Percentiles rank a stretch among this genome's conserved stretches.
These are phyloP conservation scores for Hippophae tibetana DNA, from an alignment of 306 rosid genomes.

Conservation along the genomic window DNA sequence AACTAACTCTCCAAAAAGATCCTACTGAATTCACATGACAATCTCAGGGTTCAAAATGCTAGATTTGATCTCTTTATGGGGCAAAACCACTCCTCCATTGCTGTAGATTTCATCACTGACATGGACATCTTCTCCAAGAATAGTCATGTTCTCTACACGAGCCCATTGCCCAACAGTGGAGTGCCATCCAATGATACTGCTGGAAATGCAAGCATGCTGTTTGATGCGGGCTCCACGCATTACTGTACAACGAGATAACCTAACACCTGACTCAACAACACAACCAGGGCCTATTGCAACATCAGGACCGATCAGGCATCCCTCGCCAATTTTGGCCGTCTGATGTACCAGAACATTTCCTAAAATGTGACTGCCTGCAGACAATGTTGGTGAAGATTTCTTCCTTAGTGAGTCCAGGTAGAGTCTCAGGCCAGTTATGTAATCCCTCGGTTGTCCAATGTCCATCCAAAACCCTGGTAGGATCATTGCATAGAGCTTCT, in stretches of 20 bases:
- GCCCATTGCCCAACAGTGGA: conserved; percentile 13
- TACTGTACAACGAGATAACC: conserved; percentile 13
- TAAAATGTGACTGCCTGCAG: conserved; percentile 4
- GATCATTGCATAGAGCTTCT: conserved; percentile 8
- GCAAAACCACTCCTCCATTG: conserved; percentile 12
- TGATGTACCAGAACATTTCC: conserved; percentile 13
- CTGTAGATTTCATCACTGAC: conserved; percentile 13
- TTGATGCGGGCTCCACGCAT: conserved; percentile 16
- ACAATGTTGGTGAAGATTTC: not conserved
- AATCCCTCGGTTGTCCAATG: conserved; percentile 14
- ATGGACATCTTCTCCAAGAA: conserved; percentile 19
- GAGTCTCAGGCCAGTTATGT: conserved; percentile 11
- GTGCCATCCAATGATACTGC: conserved; percentile 15
- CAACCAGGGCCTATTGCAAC: conserved; percentile 12
- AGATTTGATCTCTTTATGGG: conserved; percentile 14
- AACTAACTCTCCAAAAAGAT: too few relatives aligned
- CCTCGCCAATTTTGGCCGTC: conserved; percentile 9
- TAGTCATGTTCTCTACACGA: conserved; percentile 14
- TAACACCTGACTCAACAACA: conserved; percentile 10
- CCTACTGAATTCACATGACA: conserved; percentile 5
- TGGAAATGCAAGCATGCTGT: conserved; percentile 10
- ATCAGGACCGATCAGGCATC: conserved; percentile 5
- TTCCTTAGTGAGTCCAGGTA: conserved; percentile 7
- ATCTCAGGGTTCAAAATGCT: conserved; percentile 21
- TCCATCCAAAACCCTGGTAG: conserved; percentile 16